Evolutionary conservation across 768 basidiomycete species (phyloP).

Genomic region (Cystobasidium tubakii): DNA sequence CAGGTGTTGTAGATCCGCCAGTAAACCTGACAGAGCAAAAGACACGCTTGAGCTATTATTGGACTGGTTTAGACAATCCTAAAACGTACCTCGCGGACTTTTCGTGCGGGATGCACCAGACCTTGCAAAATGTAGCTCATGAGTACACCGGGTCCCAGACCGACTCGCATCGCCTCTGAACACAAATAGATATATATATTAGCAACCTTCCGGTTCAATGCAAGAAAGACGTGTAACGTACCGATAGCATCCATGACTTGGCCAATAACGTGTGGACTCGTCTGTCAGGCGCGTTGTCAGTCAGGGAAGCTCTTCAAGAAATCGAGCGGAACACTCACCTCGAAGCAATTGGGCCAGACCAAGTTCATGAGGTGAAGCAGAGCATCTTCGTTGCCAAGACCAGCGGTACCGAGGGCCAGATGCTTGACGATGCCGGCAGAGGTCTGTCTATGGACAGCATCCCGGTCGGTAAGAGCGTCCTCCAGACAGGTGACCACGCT

Average conservation of each 20-base stretch:
- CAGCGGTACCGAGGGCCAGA: slow-evolving; percentile 89
- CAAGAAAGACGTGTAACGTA: slow-evolving; percentile 24
- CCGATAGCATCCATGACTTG: slow-evolving; percentile 98
- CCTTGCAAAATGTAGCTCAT: slow-evolving; percentile 90
- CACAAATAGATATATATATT: neutral
- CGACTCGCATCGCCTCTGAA: slow-evolving; percentile 73
- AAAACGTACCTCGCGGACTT: slow-evolving; percentile 77
- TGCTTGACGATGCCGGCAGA: slow-evolving; percentile 98
- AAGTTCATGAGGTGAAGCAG: slow-evolving; percentile 97
- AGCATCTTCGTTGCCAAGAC: slow-evolving; percentile 94
- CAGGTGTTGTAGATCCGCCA: slow-evolving; percentile 94
- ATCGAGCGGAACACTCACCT: slow-evolving; percentile 51
- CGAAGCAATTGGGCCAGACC: slow-evolving; percentile 98
- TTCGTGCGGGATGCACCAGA: slow-evolving; percentile 91
- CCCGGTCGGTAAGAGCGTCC: slow-evolving; percentile 94
- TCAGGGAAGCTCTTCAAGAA: slow-evolving; percentile 1
- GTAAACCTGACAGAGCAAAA: slow-evolving; percentile 57
- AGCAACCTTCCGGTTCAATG: neutral
- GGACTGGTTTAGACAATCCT: neutral
- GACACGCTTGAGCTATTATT: neutral
- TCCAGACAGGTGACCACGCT: slow-evolving; percentile 97
- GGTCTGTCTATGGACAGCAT: slow-evolving; percentile 96
- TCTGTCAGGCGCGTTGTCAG: slow-evolving; percentile 47
- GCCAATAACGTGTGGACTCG: slow-evolving; percentile 94
- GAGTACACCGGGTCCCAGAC: slow-evolving; percentile 85